A percentile compares a stretch with the other conserved stretches of the same genome.
phyloP scores from a whole-genome alignment of 495 filamentous ascomycete genomes.

The Beverwykella pulmonaria region DNA sequence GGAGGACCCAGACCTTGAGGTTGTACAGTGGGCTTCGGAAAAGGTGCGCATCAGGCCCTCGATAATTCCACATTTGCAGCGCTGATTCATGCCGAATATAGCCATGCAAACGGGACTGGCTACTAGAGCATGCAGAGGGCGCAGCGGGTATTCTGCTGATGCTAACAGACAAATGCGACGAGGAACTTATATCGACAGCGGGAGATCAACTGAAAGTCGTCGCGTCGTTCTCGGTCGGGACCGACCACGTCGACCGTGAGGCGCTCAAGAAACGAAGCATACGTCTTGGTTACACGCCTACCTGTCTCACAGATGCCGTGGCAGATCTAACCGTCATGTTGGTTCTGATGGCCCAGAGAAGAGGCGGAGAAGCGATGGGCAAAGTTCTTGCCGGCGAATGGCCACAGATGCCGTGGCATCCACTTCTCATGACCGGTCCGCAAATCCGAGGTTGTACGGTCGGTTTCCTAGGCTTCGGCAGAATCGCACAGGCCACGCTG shows the following conservation, averaged over 20 bases:
- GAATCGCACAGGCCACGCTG: conserved; percentile 29
- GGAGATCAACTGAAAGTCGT: conserved; percentile 24
- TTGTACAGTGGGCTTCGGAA: conserved; percentile 27
- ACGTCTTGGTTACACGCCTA: conserved; percentile 31
- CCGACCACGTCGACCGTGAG: conserved; percentile 22
- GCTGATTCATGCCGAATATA: conserved; percentile 9
- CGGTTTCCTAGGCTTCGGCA: conserved; percentile 30
- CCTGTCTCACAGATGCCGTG: conserved; percentile 26
- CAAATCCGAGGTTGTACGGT: conserved; percentile 25
- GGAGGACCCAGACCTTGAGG: conserved; percentile 7
- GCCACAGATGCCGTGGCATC: conserved; percentile 34
- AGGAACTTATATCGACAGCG: conserved; percentile 19
- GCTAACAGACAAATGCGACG: conserved; percentile 28
- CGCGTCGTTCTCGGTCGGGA: conserved; percentile 33
- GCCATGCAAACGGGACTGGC: conserved; percentile 29
- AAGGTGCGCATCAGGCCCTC: neutral
- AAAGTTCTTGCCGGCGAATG: conserved; percentile 30
- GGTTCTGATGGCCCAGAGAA: conserved; percentile 30
- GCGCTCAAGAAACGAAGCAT: conserved; percentile 24
- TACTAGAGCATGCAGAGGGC: conserved; percentile 18
- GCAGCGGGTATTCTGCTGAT: conserved; percentile 28
- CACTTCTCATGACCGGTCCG: conserved; percentile 28
- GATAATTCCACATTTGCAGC: neutral
- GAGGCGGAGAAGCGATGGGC: conserved; percentile 25
- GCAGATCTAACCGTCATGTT: conserved; percentile 32